Conservation (phyloP, 495 filamentous ascomycete genomes). For the Hypoxylon subgilvum region DNA sequence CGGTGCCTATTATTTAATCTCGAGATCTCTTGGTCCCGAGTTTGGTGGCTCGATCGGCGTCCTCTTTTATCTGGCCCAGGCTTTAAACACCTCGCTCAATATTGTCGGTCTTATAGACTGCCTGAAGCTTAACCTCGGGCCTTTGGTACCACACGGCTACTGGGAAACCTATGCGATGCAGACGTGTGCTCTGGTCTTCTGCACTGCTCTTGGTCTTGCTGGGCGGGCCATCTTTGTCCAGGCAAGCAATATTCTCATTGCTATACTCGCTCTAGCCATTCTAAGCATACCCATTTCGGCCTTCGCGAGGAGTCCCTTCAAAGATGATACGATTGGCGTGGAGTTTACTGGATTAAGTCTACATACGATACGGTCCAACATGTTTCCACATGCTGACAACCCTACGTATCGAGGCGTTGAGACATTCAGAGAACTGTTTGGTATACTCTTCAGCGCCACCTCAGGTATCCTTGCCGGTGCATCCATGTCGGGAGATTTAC, state of each 20-base stretch:
- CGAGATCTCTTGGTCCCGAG: constrained; percentile 82
- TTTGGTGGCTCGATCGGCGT: constrained; percentile 91
- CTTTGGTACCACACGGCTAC: constrained; percentile 69
- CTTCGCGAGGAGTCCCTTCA: constrained; percentile 69
- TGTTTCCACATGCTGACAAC: constrained; percentile 61
- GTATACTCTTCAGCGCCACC: constrained; percentile 85
- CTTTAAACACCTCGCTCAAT: constrained; percentile 88
- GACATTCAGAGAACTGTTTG: constrained; percentile 84
- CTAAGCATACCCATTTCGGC: constrained; percentile 83
- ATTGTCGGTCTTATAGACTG: constrained; percentile 87
- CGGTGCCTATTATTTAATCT: constrained; percentile 89
- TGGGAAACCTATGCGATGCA: constrained; percentile 84
- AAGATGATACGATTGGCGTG: constrained; percentile 63
- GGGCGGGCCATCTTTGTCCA: constrained; percentile 81
- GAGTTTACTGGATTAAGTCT: constrained; percentile 77
- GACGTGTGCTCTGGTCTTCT: constrained; percentile 72
- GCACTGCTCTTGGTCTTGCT: constrained; percentile 77
- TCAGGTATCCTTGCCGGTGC: constrained; percentile 74
- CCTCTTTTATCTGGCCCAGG: constrained; percentile 85
- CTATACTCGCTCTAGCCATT: constrained; percentile 74
- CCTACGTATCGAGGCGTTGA: constrained; percentile 62
- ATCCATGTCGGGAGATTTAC: constrained; percentile 87
- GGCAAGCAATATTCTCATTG: constrained; percentile 78
- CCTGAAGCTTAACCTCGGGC: constrained; percentile 77
- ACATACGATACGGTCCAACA: constrained; percentile 71